Evolutionary conservation across 257 asterid genomes (phyloP).

Genomic region (Verbascum thapsus): DNA sequence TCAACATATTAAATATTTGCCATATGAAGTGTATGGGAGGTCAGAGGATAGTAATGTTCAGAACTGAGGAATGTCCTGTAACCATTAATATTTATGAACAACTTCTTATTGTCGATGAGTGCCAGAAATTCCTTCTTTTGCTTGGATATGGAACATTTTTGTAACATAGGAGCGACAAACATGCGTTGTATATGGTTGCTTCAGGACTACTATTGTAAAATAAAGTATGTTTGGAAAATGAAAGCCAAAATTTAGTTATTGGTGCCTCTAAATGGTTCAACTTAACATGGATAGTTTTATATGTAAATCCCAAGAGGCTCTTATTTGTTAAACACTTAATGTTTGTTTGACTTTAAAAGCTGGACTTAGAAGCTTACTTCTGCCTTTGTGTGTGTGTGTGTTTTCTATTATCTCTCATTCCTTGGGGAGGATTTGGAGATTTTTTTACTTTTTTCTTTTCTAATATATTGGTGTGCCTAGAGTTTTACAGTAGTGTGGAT

Average conservation of each 20-base stretch:
- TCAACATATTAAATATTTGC: background rate
- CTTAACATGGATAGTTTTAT: too few relatives aligned
- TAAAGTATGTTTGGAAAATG: background rate
- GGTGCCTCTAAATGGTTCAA: too few relatives aligned
- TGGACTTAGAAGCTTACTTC: too few relatives aligned
- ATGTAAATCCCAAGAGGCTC: too few relatives aligned
- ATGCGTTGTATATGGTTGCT: conserved; percentile 3
- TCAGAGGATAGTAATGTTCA: background rate
- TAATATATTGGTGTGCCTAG: too few relatives aligned
- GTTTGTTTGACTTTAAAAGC: background rate
- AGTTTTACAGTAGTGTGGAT: background rate
- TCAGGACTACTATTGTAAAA: background rate
- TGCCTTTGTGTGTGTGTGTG: background rate
- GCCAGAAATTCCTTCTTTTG: conserved; percentile 1
- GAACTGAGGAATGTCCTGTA: background rate
- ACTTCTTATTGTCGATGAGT: background rate
- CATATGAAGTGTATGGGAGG: background rate
- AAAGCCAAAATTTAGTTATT: too few relatives aligned
- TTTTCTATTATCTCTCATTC: too few relatives aligned
- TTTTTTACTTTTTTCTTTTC: too few relatives aligned
- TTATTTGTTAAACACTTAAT: background rate
- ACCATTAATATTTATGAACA: background rate
- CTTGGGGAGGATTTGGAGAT: too few relatives aligned
- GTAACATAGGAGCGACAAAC: background rate
- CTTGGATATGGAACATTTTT: background rate